These are phyloP conservation scores for Combretum micranthum DNA, from an alignment of 345 rosid genomes.

Conservation along the genomic window DNA sequence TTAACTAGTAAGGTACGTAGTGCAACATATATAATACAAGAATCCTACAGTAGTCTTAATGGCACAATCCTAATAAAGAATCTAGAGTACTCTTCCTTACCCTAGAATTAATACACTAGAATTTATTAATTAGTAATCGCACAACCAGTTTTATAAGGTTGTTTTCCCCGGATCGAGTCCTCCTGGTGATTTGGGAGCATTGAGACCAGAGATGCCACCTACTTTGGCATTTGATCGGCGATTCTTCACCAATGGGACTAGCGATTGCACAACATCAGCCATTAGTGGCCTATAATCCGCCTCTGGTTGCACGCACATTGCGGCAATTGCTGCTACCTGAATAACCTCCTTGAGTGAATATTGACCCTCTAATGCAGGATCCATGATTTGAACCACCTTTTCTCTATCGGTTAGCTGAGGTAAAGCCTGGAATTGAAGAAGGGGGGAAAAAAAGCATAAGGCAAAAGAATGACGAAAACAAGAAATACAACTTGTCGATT, in stretches of 20 bases:
- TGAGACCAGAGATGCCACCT: constrained; percentile 46
- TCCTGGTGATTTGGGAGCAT: constrained; percentile 30
- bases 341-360: constrained; percentile 74
- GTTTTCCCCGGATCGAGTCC: constrained; percentile 25
- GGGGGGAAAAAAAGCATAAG: background rate
- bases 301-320: constrained; percentile 91
- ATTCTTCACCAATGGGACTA: constrained; percentile 64
- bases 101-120: too few relatives aligned
- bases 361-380: constrained; percentile 73
- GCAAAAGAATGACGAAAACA: background rate
- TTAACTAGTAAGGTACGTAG: too few relatives aligned
- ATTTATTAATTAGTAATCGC: too few relatives aligned
- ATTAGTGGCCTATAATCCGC: constrained; percentile 88
- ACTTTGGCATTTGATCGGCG: constrained; percentile 48
- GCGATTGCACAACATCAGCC: constrained; percentile 93
- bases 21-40: too few relatives aligned
- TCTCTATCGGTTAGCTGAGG: constrained; percentile 73
- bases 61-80: too few relatives aligned
- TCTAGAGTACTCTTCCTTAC: too few relatives aligned
- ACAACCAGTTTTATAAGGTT: constrained; percentile 16
- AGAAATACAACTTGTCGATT: background rate
- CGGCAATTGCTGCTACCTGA: constrained; percentile 94
- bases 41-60: too few relatives aligned
- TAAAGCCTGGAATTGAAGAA: constrained; percentile 38
- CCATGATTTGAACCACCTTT: constrained; percentile 79